These are phyloP conservation scores for Colletotrichum gloeosporioides DNA, from an alignment of 2,329 filamentous ascomycete genomes.

Conservation along the genomic window DNA sequence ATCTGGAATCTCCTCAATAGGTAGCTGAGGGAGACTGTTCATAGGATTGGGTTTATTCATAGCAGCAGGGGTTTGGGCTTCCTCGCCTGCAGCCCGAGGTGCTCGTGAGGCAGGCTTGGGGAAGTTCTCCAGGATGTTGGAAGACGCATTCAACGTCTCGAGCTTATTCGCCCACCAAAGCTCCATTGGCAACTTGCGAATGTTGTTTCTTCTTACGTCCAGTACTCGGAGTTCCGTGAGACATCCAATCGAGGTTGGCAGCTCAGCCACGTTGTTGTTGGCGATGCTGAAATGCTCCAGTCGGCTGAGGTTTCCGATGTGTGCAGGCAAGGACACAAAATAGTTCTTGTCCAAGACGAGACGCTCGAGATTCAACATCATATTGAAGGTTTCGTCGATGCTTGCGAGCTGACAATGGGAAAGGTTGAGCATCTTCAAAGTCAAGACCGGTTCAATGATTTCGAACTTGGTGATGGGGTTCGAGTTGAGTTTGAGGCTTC, in stretches of 20 bases:
- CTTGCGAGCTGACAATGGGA: slow-evolving; percentile 91
- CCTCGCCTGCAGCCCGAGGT: slow-evolving; percentile 64
- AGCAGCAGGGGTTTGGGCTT: slow-evolving; percentile 36
- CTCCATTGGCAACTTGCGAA: slow-evolving; percentile 86
- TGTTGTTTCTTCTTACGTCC: slow-evolving; percentile 92
- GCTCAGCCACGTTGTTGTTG: slow-evolving; percentile 83
- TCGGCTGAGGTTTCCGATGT: slow-evolving; percentile 82
- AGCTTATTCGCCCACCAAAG: slow-evolving; percentile 95
- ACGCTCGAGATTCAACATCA: slow-evolving; percentile 85
- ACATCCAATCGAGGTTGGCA: slow-evolving; percentile 88
- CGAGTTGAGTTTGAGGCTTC: slow-evolving; percentile 87
- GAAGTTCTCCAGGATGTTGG: slow-evolving; percentile 89
- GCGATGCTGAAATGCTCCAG: slow-evolving; percentile 94
- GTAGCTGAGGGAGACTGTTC: slow-evolving; percentile 59
- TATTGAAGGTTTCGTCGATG: slow-evolving; percentile 87
- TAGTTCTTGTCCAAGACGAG: slow-evolving; percentile 94
- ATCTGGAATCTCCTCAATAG: slow-evolving; percentile 79
- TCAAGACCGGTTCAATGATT: slow-evolving; percentile 76
- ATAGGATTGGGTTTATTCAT: slow-evolving; percentile 44
- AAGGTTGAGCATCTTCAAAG: slow-evolving; percentile 84
- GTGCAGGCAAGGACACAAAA: slow-evolving; percentile 85
- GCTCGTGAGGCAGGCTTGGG: slow-evolving; percentile 82
- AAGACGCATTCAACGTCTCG: slow-evolving; percentile 92
- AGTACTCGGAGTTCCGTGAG: slow-evolving; percentile 83
- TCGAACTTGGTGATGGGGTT: slow-evolving; percentile 96